These are phyloP conservation scores for Lichenothelia convexa DNA, from an alignment of 495 filamentous ascomycete species.

Conservation along the genomic window DNA sequence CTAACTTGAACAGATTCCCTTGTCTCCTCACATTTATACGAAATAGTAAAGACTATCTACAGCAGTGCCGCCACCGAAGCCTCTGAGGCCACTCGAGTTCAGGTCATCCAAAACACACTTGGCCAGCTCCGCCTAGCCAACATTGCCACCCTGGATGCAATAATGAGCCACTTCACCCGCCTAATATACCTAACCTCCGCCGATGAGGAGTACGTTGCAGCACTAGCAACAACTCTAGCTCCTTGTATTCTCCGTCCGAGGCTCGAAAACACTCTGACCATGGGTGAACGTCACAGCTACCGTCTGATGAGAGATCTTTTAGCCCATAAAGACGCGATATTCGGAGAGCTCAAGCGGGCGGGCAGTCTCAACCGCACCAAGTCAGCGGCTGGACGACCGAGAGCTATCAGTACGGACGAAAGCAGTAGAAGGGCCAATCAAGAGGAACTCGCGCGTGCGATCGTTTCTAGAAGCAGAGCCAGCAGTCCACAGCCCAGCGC, in stretches of 20 bases:
- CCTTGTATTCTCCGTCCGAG: constrained; percentile 80
- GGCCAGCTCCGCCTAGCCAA: constrained; percentile 90
- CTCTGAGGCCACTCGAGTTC: constrained; percentile 52
- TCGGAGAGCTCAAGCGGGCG: constrained; percentile 87
- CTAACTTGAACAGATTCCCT: constrained; percentile 50
- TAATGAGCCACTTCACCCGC: constrained; percentile 95
- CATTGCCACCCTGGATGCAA: constrained; percentile 92
- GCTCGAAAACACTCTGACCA: constrained; percentile 69
- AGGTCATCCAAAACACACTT: constrained; percentile 88
- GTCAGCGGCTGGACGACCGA: constrained; percentile 41
- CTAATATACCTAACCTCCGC: constrained; percentile 93
- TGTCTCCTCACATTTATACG: constrained; percentile 95
- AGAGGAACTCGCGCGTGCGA: constrained; percentile 75
- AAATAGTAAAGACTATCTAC: constrained; percentile 97
- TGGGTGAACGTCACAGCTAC: constrained; percentile 87
- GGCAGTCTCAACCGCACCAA: constrained; percentile 42
- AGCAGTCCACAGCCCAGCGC: constrained; percentile 52
- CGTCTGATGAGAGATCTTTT: constrained; percentile 88
- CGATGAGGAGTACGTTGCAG: constrained; percentile 65
- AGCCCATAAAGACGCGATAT: constrained; percentile 82
- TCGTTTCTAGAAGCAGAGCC: constrained; percentile 53
- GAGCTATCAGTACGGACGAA: constrained; percentile 90
- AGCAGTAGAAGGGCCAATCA: constrained; percentile 84
- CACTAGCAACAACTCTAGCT: constrained; percentile 60
- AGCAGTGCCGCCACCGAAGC: constrained; percentile 58